Percentiles rank a stretch among this genome's conserved stretches.
Evolutionary conservation across 768 basidiomycete species (phyloP).

Genomic region (Boletus fagicola): DNA sequence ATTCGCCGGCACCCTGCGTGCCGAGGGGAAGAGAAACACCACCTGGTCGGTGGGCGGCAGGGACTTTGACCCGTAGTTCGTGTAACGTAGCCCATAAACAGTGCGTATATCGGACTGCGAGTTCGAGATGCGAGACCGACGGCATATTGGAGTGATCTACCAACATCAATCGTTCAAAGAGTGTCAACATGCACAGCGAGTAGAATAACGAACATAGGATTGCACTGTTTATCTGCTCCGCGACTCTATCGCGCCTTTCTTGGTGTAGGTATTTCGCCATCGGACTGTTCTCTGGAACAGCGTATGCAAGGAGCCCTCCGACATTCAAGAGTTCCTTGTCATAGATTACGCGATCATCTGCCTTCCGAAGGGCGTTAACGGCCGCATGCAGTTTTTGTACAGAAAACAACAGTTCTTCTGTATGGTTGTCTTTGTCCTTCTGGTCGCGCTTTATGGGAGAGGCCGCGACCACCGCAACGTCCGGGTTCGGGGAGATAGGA

Average conservation of each 20-base stretch:
- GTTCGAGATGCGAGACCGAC: conserved; percentile 59
- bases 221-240: conserved; percentile 85
- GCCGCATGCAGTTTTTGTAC: conserved; percentile 68
- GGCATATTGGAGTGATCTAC: conserved; percentile 52
- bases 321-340: conserved; percentile 71
- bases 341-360: conserved; percentile 60
- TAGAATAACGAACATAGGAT: conserved; percentile 63
- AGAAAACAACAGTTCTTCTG: conserved; percentile 49
- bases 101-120: conserved; percentile 64
- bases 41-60: conserved; percentile 37
- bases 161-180: conserved; percentile 4
- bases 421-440: conserved; percentile 40
- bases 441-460: conserved; percentile 14
- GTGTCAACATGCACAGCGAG: background rate
- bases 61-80: conserved; percentile 46
- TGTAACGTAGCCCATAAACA: conserved; percentile 57
- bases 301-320: conserved; percentile 79
- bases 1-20: conserved; percentile 22
- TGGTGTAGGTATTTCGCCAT: conserved; percentile 74
- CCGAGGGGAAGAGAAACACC: conserved; percentile 48
- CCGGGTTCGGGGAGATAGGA: conserved; percentile 7
- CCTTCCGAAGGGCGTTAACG: conserved; percentile 52
- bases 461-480: conserved; percentile 5
- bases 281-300: conserved; percentile 72
- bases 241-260: conserved; percentile 75